These are phyloP conservation scores for Discostella pseudostelligera DNA, from an alignment of 108 stramenopile genomes.

Conservation along the genomic window DNA sequence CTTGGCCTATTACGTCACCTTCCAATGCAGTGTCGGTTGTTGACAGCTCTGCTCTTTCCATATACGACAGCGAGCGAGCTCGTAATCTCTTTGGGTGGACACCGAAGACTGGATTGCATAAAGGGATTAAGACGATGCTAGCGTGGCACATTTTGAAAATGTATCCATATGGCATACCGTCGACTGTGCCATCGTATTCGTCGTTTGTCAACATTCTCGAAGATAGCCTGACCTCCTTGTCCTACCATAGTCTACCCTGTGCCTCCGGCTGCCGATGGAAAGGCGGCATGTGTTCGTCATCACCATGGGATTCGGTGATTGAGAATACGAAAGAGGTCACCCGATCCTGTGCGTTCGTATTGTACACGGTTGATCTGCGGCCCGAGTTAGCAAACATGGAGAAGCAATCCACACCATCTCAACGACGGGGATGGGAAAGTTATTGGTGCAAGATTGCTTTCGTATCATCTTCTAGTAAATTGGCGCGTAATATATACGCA, in stretches of 20 bases:
- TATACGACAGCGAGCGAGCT: slow-evolving; percentile 25
- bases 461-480: slow-evolving; percentile 58
- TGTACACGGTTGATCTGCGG: slow-evolving; percentile 67
- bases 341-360: slow-evolving; percentile 49
- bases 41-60: slow-evolving; percentile 15
- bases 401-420: slow-evolving; percentile 34
- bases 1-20: slow-evolving; percentile 4
- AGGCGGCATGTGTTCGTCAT: slow-evolving; percentile 23
- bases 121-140: slow-evolving; percentile 38
- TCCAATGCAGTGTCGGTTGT: neutral
- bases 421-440: slow-evolving; percentile 35
- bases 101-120: slow-evolving; percentile 29
- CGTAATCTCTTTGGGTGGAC: slow-evolving; percentile 43
- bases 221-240: slow-evolving; percentile 22
- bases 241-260: slow-evolving; percentile 40
- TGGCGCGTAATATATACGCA: slow-evolving; percentile 32
- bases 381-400: slow-evolving; percentile 41
- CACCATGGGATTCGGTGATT: slow-evolving; percentile 48
- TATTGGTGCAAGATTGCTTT: slow-evolving; percentile 69
- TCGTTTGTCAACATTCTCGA: slow-evolving; percentile 19
- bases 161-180: slow-evolving; percentile 32
- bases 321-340: slow-evolving; percentile 45
- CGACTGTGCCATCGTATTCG: slow-evolving; percentile 21
- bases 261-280: slow-evolving; percentile 57
- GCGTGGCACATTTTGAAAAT: slow-evolving; percentile 43